Base-by-base conservation (phyloP, 768 basidiomycete species). In the Boletus rufocinnamomeus region DNA sequence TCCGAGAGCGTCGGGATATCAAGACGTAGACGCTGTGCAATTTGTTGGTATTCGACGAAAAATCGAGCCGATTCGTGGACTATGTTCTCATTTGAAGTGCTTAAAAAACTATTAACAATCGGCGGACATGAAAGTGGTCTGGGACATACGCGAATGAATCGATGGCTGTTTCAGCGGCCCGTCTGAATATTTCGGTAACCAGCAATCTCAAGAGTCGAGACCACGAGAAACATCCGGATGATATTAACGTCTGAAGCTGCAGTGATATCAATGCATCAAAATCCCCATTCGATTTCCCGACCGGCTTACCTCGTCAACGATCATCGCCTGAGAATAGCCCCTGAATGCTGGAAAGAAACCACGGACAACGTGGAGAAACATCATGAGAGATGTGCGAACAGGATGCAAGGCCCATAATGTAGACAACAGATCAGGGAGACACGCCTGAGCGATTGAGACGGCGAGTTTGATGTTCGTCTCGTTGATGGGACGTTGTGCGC, bases 321-420 rank as follows among this genome's bases (percentile, higher is more conserved):
- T 89, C 72, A 90, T 74, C 54, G 90, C 90, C 80, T 93, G 91
- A 10, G 91, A 91, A 77, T 91, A 93, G 60, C 89, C 87, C 74
- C 89, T 83, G 72, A 89, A 88, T 11, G 90, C 91, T 37, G 91
- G 91, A 68, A 92, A 85, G 58, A 88, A 75, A 60, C 89, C 91
- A 63, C 89, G 83, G 57, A 86, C 65, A 52, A 92, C 73, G 71
- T 91, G 88, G 63, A 91, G 75, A 58, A 80, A 56, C 71, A 92
- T 75, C 84, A 93, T 86, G 54, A 89, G 75, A n/a, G 82, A 76
- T 23, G 88, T 85, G 58, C 89, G 82, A 49, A 85, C 63, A 35
- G 89, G 91, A 64, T 92, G 88, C 35, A 87, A 73, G 51, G 70
- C 69, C 79, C 80, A 82, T 21, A 84, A 60, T 6, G 71, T 64